Evolutionary conservation across 805 yeast genomes (phyloP).

Genomic region (Teunomyces funiuensis): DNA sequence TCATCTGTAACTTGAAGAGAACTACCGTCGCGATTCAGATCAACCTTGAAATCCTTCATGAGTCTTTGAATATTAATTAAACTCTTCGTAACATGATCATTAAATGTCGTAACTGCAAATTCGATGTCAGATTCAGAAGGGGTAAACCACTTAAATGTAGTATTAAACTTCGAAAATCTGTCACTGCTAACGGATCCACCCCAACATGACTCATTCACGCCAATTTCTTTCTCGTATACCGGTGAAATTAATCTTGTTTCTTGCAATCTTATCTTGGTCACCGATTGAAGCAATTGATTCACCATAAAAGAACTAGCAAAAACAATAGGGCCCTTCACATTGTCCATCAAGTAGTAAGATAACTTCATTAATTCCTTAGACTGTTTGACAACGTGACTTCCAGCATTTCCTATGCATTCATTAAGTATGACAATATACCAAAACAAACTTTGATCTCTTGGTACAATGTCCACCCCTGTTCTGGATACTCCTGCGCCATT

Average conservation of each 20-base stretch:
- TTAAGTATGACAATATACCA: constrained; percentile 70
- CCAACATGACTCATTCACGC: constrained; percentile 59
- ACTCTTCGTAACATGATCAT: constrained; percentile 44
- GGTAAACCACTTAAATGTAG: constrained; percentile 71
- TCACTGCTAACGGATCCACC: constrained; percentile 65
- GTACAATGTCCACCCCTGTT: constrained; percentile 61
- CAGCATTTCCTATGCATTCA: constrained; percentile 70
- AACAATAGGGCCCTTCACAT: constrained; percentile 65
- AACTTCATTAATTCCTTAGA: constrained; percentile 48
- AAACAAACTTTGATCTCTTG: constrained; percentile 74
- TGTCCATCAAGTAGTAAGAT: constrained; percentile 41
- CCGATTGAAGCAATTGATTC: constrained; percentile 63
- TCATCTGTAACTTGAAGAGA: constrained; percentile 47
- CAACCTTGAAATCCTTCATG: constrained; percentile 24
- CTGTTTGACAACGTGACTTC: constrained; percentile 45
- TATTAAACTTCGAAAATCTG: constrained; percentile 48
- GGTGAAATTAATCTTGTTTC: constrained; percentile 58
- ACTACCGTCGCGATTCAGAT: constrained; percentile 11
- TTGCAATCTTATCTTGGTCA: constrained; percentile 58
- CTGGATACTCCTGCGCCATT: constrained; percentile 81
- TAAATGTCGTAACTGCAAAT: constrained; percentile 62
- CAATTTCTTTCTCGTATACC: constrained; percentile 35
- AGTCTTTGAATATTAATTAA: constrained; percentile 41
- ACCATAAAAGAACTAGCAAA: constrained; percentile 61
- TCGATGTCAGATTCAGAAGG: constrained; percentile 59